Evolutionary conservation across 192 early-diverging fungal species (phyloP).

Genomic region (Linnemannia elongata): DNA sequence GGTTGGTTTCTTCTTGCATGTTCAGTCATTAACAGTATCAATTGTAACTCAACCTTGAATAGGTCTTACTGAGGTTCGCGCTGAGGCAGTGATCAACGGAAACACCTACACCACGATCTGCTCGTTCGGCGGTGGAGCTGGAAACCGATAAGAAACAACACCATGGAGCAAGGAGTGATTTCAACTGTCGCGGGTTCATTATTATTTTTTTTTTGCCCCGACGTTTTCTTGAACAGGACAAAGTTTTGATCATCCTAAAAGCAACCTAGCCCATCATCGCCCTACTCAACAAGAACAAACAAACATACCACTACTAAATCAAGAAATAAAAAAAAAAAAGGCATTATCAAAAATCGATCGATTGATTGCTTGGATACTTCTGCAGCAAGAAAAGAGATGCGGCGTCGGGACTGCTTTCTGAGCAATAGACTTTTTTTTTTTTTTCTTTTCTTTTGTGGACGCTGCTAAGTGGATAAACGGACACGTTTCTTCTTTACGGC

Average conservation of each 20-base stretch:
- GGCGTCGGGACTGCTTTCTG: too few species aligned
- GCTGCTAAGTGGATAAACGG: too few species aligned
- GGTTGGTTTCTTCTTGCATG: background rate
- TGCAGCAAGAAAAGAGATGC: too few species aligned
- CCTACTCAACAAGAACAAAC: background rate
- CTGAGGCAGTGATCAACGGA: constrained; percentile 64
- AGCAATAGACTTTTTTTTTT: too few species aligned
- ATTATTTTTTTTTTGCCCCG: background rate
- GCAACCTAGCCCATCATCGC: background rate
- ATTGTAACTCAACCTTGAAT: constrained; percentile 25
- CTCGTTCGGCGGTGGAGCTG: constrained; percentile 57
- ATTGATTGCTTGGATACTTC: too few species aligned
- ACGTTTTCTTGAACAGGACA: background rate
- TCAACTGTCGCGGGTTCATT: background rate
- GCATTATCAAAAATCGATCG: background rate
- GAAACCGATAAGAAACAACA: background rate
- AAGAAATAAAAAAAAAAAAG: background rate
- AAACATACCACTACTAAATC: background rate
- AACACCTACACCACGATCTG: constrained; percentile 63
- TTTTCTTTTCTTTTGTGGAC: too few species aligned
- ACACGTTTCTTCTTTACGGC: too few species aligned
- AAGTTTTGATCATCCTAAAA: background rate
- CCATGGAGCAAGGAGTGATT: background rate
- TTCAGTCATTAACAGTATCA: too few species aligned
- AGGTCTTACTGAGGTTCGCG: constrained; percentile 63